A percentile compares a stretch with the other conserved stretches of the same genome.
phyloP scores from a whole-genome alignment of 1,139 yeast genomes.

The Magnusiomyces suaveolens region DNA sequence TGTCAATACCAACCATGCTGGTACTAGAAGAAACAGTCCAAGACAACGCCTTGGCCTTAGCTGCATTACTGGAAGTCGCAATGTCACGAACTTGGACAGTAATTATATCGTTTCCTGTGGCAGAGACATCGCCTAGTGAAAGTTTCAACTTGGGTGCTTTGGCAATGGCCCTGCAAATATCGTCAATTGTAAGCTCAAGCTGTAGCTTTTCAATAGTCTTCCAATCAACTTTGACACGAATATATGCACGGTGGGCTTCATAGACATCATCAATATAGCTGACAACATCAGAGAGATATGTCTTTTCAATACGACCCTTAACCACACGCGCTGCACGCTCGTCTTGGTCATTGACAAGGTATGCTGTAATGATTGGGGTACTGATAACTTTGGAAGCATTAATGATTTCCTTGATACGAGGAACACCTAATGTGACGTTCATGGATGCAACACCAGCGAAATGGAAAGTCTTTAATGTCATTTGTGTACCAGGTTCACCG shows the following conservation, averaged over 20 bases:
- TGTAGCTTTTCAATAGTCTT: constrained; percentile 63
- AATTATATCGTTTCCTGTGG: constrained; percentile 57
- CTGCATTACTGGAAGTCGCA: constrained; percentile 36
- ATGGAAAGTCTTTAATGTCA: constrained; percentile 98
- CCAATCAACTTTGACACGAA: constrained; percentile 75
- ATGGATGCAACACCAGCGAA: constrained; percentile 99
- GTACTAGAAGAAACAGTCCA: constrained; percentile 22
- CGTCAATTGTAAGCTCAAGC: constrained; percentile 75
- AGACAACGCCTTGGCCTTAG: constrained; percentile 18
- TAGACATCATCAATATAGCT: constrained; percentile 90
- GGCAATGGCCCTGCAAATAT: constrained; percentile 74
- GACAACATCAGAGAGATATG: constrained; percentile 76
- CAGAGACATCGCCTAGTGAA: constrained; percentile 57
- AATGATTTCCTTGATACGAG: constrained; percentile 96
- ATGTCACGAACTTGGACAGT: constrained; percentile 67
- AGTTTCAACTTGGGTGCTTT: constrained; percentile 87
- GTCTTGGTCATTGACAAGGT: constrained; percentile 82
- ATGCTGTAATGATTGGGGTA: constrained; percentile 94
- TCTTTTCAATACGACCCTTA: constrained; percentile 93
- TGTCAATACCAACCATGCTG: constrained; percentile 40
- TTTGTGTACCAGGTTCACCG: constrained; percentile 99
- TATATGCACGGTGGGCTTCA: constrained; percentile 64
- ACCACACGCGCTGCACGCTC: constrained; percentile 98
- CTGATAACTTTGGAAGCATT: constrained; percentile 93
- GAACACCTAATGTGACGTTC: constrained; percentile 98